Base-by-base conservation (phyloP, 371 early-diverging fungal genomes). In the Parasitella parasitica region DNA sequence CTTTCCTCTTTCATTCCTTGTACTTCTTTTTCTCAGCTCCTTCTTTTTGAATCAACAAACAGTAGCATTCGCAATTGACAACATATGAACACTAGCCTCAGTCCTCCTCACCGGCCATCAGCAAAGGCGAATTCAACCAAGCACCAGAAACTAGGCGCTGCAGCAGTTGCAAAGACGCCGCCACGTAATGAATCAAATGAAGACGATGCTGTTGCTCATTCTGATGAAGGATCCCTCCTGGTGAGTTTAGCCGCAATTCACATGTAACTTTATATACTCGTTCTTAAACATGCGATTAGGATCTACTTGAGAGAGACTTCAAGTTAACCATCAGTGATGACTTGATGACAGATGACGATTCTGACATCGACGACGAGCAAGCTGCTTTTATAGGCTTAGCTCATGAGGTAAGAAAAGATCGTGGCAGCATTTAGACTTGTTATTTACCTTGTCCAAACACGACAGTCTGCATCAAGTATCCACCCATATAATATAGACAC, bases 351-450 rank as follows among this genome's bases (percentile, higher is more conserved):
- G 69, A 70, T 16, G 70, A 70, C 9, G 74, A 73, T 59, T 64
- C 71, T 15, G 73, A 73, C 28, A 66, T 57, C 27, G 67, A 73
- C 26, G 70, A 69, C 20, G 70, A 67, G 8, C 65, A 72, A 22
- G 65, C 66, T 41, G 18, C 30, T 34, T 57, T 46, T 43, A 20
- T 50, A 36, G 46, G 46, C 8, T 22, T 57, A 12, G 24, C 48
- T 43, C 57, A 57, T 36, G 58, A 57, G 58, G 58, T 57, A 50
- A 15, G 2, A 57, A 38, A 55, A n/a, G 12, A 39, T 22, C 5
- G 34, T 43, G 43, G 22, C 57, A 43, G 43, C 41, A 57, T 6
- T 35, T 35, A 20, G 48, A 22, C 22, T 35, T 18, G 48, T 35
- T 35, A 15, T 35, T 57, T 32, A 57, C 16, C 26, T 46, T 54